phyloP scores from a whole-genome alignment of 2,329 filamentous ascomycete genomes.

The Cladosporium austrohemisphaericum region DNA sequence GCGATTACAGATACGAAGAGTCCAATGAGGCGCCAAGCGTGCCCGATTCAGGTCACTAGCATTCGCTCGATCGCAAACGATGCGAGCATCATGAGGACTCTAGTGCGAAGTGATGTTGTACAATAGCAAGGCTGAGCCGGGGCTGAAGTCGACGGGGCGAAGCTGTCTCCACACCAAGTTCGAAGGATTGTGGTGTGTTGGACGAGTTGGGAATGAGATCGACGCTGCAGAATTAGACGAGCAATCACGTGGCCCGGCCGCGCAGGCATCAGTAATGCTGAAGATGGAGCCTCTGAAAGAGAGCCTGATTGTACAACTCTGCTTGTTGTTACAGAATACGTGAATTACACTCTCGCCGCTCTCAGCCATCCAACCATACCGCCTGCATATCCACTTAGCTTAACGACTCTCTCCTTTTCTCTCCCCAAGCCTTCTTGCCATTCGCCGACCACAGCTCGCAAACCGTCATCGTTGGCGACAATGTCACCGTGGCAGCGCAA shows the following conservation, averaged over 20 bases:
- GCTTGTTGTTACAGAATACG: not conserved
- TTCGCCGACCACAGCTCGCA: conserved; percentile 5
- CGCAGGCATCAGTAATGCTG: no score
- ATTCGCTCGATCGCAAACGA: no score
- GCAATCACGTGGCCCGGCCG: no score
- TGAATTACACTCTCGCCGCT: conserved; percentile 20
- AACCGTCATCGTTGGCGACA: conserved; percentile 40
- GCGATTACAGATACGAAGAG: no score
- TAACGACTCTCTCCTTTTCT: conserved; percentile 13
- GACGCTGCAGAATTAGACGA: not conserved
- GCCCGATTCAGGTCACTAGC: no score
- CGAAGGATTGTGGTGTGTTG: conserved; percentile 3
- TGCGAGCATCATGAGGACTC: no score
- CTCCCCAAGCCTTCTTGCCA: conserved; percentile 11
- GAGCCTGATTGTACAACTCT: not conserved
- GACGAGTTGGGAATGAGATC: not conserved
- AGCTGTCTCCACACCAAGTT: not conserved
- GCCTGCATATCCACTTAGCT: conserved; percentile 12
- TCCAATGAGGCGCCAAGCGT: no score
- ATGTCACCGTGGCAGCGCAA: conserved; percentile 70
- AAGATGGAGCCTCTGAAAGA: not conserved
- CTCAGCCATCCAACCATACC: conserved; percentile 22
- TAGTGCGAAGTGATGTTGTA: no score
- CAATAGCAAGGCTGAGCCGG: conserved; percentile 7
- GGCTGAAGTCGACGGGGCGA: conserved; percentile 6